Base-by-base conservation (phyloP, 805 yeast species). In the Suhomyces prunicola region DNA sequence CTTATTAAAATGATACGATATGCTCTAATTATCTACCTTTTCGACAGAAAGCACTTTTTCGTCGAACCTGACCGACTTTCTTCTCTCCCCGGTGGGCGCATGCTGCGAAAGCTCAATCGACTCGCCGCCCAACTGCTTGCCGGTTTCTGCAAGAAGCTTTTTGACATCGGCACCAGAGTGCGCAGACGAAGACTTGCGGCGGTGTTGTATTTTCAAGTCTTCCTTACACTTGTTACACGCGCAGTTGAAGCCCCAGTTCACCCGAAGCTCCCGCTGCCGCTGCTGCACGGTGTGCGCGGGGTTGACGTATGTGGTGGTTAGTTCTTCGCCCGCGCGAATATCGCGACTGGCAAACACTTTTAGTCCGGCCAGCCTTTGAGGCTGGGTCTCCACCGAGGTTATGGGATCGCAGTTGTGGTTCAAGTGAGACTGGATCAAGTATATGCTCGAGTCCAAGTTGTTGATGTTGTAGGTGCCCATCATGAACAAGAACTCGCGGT, bases 231-330 rank as follows among this genome's bases (percentile, higher is more conserved):
- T 80, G 10, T 68, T 60, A 65, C 96, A 90, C 24, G 65, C 67
- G 67, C 96, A 90, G 17, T 79, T 62, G 66, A 90, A 90, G 4
- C 96, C 96, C 89, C 90, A 90, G 60, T 86, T 85, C 10, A 84
- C 82, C 54, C 92, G 70, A 47, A 90, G 71, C 57, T 81, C 84
- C 57, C 87, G 67, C 60, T 82, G 84, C 57, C 96, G 78, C 53
- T 85, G 82, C 46, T 77, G 81, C 7, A 85, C 80, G 2, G 83
- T 80, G 60, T 82, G 84, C 5, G 72, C 65, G 1, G 91, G 90
- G 59, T 87, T 83, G 1, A 88, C 88, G 60, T 90, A 90, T 2
- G 87, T 77, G 1, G 88, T 83, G 0, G 81, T 71, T 41, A 90
- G 74, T 63, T 89, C 94, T 58, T 87, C 91, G 17, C 86, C 87